Evolutionary conservation across 129 eudicot species (phyloP).

Genomic region (Centaurea solstitialis): DNA sequence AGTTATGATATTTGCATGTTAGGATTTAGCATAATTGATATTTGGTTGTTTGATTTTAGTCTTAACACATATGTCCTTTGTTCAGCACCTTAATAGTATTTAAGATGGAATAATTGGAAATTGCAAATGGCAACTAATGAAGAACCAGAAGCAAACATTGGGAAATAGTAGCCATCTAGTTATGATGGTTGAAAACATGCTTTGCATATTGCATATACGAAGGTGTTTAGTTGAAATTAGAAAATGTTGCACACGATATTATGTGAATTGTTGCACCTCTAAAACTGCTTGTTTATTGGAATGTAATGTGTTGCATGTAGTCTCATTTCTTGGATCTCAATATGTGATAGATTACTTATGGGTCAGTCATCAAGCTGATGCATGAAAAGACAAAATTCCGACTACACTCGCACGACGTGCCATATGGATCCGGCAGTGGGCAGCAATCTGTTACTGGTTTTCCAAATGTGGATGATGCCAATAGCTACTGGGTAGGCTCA

Average conservation of each 20-base stretch:
- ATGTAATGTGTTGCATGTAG: constrained; percentile 6
- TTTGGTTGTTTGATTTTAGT: too few relatives aligned
- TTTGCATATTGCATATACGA: too few relatives aligned
- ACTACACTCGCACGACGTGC: constrained; percentile 97
- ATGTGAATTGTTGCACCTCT: too few relatives aligned
- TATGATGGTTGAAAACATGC: neutral
- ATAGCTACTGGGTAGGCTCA: constrained; percentile 94
- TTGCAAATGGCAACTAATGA: too few relatives aligned
- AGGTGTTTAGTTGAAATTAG: constrained; percentile 6
- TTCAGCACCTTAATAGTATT: neutral
- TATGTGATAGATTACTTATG: constrained; percentile 73
- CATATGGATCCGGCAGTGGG: constrained; percentile 99
- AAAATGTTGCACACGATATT: constrained; percentile 11
- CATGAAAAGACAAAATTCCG: constrained; percentile 89
- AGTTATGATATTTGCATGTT: too few relatives aligned
- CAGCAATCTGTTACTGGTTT: constrained; percentile 99
- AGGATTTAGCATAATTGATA: too few relatives aligned
- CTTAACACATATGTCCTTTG: too few relatives aligned
- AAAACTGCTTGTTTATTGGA: constrained; percentile 1
- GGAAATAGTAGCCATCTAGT: neutral
- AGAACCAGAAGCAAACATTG: too few relatives aligned
- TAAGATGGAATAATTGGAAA: too few relatives aligned
- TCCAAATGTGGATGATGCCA: constrained; percentile 87
- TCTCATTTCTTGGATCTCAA: constrained; percentile 9
- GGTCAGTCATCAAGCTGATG: constrained; percentile 89